Evolutionary conservation across 1,284 basidiomycete species (phyloP), one percentile per base, ranked within the genome.

Genomic region (Puccinia triticina): DNA sequence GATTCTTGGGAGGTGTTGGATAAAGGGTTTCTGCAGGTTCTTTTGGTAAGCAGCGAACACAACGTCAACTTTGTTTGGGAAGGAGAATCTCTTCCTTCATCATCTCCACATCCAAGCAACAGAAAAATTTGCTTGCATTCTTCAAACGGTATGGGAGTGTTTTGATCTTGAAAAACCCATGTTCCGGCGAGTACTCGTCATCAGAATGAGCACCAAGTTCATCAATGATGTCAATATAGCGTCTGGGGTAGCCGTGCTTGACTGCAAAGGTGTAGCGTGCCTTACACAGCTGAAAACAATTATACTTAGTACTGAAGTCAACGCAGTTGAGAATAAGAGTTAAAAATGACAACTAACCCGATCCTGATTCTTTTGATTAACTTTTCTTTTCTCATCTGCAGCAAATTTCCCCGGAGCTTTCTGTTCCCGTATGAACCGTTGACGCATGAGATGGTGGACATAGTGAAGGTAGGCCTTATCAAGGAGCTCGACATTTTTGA

Each of bases 141-240:
- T 73, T 46, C 16, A 46, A 73, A 2, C 26, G 71, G 48, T 48
- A 73, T 2, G 37, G 37, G 5, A 73, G 48, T 2, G 37, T 73
- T 53, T 53, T 53, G 12, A 73, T 53, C 7, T 18, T n/a, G 46
- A 10, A 48, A n/a, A 46, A 40, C 10, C 43, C 71, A 23, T 73
- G 37, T 16, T 32, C 11, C 12, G 37, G 34, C 37, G 48, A 23
- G 11, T 23, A 48, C 32, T 73, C 37, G 21, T 73, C 71, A 73
- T 73, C 32, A 8, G 16, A 43, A 73, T 73, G 71, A n/a, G 71
- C 71, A 26, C 26, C 12, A 11, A 73, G 10, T 23, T 40, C 12
- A 14, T 48, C 32, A 23, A 73, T n/a, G 23, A 73, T 32, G 23
- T 48, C 43, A 18, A 73, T 43, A 43, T 73, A 73, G n/a, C 71